These are phyloP conservation scores for Fusarium cicatricum DNA, from an alignment of 2,329 filamentous ascomycete species.

Conservation along the genomic window DNA sequence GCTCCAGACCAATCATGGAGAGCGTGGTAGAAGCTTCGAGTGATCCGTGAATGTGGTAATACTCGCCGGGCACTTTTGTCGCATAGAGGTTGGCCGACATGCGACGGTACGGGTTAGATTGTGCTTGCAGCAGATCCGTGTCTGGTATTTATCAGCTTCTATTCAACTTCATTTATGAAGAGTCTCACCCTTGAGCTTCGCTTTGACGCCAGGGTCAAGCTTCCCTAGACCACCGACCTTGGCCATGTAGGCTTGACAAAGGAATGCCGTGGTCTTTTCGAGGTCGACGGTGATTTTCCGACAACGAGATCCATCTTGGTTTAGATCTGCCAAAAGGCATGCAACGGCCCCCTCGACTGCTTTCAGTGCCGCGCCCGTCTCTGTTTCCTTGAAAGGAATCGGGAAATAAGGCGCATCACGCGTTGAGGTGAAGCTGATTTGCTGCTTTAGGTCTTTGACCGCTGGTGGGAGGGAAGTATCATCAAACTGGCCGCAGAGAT, in stretches of 20 bases:
- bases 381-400: conserved; percentile 58
- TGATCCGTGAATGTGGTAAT: conserved; percentile 79
- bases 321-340: conserved; percentile 43
- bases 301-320: conserved; percentile 12
- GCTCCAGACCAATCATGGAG: conserved; percentile 73
- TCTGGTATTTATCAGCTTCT: conserved; percentile 54
- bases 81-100: conserved; percentile 77
- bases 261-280: conserved; percentile 55
- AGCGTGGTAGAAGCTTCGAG: conserved; percentile 75
- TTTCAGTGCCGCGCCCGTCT: conserved; percentile 54
- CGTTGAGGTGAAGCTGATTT: conserved; percentile 46
- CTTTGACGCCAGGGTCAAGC: conserved; percentile 47
- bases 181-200: conserved; percentile 42
- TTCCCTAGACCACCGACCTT: conserved; percentile 50
- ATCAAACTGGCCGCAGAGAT: conserved; percentile 39
- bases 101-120: conserved; percentile 75
- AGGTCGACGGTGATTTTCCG: conserved; percentile 44
- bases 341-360: conserved; percentile 52
- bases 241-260: conserved; percentile 49
- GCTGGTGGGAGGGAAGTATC: conserved; percentile 42
- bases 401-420: conserved; percentile 54
- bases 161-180: background rate
- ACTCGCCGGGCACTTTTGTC: conserved; percentile 71
- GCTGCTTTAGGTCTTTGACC: conserved; percentile 34
- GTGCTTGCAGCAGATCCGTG: conserved; percentile 74